Evolutionary conservation across 1,284 basidiomycete species (phyloP).

Genomic region (Apiotrichum laibachii): DNA sequence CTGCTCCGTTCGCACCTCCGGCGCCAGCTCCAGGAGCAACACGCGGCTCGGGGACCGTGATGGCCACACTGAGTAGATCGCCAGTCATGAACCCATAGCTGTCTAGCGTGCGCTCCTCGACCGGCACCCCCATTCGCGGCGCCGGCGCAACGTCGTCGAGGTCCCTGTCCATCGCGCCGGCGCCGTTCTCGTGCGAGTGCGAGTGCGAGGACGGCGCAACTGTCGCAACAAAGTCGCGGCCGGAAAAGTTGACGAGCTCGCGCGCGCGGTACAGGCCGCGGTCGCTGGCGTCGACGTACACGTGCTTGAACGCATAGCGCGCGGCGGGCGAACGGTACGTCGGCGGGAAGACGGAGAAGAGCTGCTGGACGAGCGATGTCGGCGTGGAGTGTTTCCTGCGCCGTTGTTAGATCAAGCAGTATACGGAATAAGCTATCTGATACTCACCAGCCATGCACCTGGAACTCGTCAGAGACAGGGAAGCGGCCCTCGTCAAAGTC

Average conservation of each 20-base stretch:
- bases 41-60: conserved; percentile 40
- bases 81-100: conserved; percentile 44
- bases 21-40: background rate
- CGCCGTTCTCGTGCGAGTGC: background rate
- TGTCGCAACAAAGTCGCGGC: conserved; percentile 32
- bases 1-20: background rate
- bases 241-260: conserved; percentile 39
- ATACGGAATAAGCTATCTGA: background rate
- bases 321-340: conserved; percentile 41
- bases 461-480: conserved; percentile 40
- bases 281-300: conserved; percentile 46
- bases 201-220: conserved; percentile 1
- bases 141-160: conserved; percentile 18
- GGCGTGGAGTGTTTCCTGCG: conserved; percentile 43
- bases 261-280: conserved; percentile 38
- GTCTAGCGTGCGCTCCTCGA: conserved; percentile 43
- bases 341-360: conserved; percentile 42
- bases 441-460: conserved; percentile 43
- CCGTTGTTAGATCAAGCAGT: background rate
- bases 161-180: conserved; percentile 22
- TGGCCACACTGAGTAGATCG: conserved; percentile 38
- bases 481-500: conserved; percentile 45
- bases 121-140: conserved; percentile 7
- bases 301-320: conserved; percentile 42
- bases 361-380: conserved; percentile 37